These are phyloP conservation scores for Zostera marina DNA, from an alignment of 116 monocot genomes.

Conservation along the genomic window DNA sequence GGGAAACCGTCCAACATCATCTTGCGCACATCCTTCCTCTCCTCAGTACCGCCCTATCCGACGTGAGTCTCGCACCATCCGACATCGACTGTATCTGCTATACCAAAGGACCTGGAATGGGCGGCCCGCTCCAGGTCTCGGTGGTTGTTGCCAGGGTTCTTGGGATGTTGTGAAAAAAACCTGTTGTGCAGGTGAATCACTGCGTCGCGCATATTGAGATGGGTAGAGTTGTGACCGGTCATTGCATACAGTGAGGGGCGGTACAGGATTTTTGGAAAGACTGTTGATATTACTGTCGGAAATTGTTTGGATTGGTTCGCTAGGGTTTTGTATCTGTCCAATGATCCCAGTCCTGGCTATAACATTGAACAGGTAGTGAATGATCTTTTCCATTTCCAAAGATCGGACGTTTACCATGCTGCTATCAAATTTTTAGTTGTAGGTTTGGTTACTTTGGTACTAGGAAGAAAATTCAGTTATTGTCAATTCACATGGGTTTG, in stretches of 20 bases:
- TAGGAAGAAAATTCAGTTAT: too few relatives aligned
- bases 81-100: constrained; percentile 90
- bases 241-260: constrained; percentile 86
- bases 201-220: constrained; percentile 98
- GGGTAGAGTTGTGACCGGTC: constrained; percentile 84
- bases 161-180: constrained; percentile 63
- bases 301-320: constrained; percentile 96
- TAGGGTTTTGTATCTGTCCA: constrained; percentile 61
- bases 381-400: not conserved
- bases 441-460: too few relatives aligned
- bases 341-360: constrained; percentile 92
- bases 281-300: constrained; percentile 76
- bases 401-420: not conserved
- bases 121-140: constrained; percentile 73
- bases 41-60: constrained; percentile 39
- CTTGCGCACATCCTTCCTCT: constrained; percentile 70
- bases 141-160: constrained; percentile 48
- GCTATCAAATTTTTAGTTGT: too few relatives aligned
- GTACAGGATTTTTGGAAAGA: constrained; percentile 86
- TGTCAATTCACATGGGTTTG: too few relatives aligned
- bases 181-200: constrained; percentile 84
- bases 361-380: constrained; percentile 78
- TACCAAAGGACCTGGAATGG: constrained; percentile 95
- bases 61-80: constrained; percentile 26
- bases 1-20: constrained; percentile 94